Conservation (phyloP, 2,329 filamentous ascomycete genomes). For the Aspergillus fijiensis region DNA sequence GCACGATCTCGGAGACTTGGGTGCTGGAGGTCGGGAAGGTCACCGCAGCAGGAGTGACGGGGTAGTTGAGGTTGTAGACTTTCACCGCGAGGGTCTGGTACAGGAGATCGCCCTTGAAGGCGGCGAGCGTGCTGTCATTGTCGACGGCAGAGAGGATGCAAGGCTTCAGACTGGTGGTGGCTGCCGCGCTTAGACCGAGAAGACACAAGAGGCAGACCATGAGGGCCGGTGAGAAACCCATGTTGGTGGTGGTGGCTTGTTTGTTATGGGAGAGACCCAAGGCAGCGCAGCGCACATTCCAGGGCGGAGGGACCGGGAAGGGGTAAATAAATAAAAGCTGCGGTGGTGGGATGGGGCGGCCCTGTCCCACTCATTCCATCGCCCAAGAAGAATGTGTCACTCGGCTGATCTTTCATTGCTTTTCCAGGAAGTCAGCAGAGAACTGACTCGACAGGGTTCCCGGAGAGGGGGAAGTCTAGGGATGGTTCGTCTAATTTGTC, state of each 20-base stretch:
- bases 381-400: not conserved
- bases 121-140: conserved; percentile 7
- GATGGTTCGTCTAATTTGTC: not conserved
- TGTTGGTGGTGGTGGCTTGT: not conserved
- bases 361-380: not conserved
- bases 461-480: no score
- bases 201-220: not conserved
- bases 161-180: not conserved
- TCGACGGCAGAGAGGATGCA: conserved; percentile 4
- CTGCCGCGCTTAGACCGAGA: not conserved
- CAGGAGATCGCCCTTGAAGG: conserved; percentile 19
- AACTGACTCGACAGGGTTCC: not conserved
- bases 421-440: not conserved
- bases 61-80: conserved; percentile 28
- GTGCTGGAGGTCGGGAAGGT: conserved; percentile 35
- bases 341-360: not conserved
- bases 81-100: conserved; percentile 18
- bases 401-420: not conserved
- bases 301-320: not conserved
- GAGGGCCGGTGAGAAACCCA: not conserved
- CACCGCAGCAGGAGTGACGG: conserved; percentile 33
- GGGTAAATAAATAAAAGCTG: not conserved
- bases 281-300: not conserved
- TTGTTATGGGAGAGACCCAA: not conserved
- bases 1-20: conserved; percentile 49